Evolutionary conservation across 2,329 filamentous ascomycete species (phyloP), one percentile per base, ranked within the genome.

Genomic region (Tolypocladium pustulatum): DNA sequence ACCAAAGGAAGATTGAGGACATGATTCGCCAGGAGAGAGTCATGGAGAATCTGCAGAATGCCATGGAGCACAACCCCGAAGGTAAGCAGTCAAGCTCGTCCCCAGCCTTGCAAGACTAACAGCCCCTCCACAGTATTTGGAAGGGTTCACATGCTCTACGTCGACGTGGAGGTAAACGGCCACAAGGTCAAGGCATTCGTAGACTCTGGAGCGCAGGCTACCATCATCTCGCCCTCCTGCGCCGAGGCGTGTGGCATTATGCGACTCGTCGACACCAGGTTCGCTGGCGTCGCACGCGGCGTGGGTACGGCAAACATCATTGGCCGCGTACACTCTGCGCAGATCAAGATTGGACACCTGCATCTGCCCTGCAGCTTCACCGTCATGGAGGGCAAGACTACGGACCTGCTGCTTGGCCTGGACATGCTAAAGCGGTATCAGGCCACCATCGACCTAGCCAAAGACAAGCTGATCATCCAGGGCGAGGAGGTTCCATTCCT

Each of bases 381-480:
- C 3, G 94, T 99, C 69, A 99, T 99, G 94, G 94, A 99, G 76
- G 94, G 94, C 63, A 99, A 97, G 74, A 86, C 91, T 57, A 94
- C 99, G 30, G 94, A 97, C 71, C 80, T 99, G 22, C 82, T 99
- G 2, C 83, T 99, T 15, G 94, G 94, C 4, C 78, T 99, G 49
- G 94, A 99, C 72, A 99, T 99, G 90, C 81, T 99, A 61, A 97
- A 96, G 76, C 85, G 94, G 43, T 92, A 97, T 73, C 93, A 96
- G 73, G 94, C 93, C 40, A 89, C 83, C 66, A 93, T 99, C 67
- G 94, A 99, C 71, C 81, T 99, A 15, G 82, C 85, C 63, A 88
- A 87, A 68, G 91, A 94, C 67, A 89, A 87, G 62, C 83, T 99
- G 22, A 82, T 95, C 62, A 96, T 99, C 65, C 89, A 94, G 67